Percentiles rank a stretch among this genome's conserved stretches.
Conservation (phyloP, 192 early-diverging fungal genomes). For the Diversispora epigaea region DNA sequence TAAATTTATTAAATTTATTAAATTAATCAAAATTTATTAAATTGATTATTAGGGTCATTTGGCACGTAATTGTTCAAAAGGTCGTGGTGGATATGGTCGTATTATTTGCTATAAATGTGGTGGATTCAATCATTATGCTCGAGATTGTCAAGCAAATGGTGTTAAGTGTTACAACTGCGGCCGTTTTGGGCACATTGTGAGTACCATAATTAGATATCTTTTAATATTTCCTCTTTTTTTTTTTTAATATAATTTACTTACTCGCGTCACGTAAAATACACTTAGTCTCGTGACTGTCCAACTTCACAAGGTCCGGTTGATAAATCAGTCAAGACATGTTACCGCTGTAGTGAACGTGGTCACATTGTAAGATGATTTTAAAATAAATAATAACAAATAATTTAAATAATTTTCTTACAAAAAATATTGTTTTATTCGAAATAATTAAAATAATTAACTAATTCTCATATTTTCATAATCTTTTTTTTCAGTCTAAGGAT, state of each 20-base stretch:
- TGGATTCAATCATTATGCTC: conserved; percentile 53
- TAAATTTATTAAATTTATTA: neutral
- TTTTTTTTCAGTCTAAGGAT: conserved; percentile 24
- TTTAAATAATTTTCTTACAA: neutral
- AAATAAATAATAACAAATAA: neutral
- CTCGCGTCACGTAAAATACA: neutral
- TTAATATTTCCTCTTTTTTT: neutral
- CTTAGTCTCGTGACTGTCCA: conserved; percentile 47
- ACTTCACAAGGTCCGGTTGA: conserved; percentile 32
- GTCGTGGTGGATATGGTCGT: conserved; percentile 25
- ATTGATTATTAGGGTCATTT: conserved; percentile 47
- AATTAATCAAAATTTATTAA: neutral
- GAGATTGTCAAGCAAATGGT: conserved; percentile 54
- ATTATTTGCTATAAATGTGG: conserved; percentile 57
- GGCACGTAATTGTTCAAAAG: conserved; percentile 45
- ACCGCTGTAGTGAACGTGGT: conserved; percentile 44
- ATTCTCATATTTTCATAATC: neutral
- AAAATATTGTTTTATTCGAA: neutral
- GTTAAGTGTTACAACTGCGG: conserved; percentile 58
- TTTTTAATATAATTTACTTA: neutral
- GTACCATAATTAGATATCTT: neutral
- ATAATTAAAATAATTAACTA: no score
- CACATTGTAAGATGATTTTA: conserved; percentile 36
- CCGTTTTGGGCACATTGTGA: conserved; percentile 56
- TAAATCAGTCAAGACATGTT: conserved; percentile 43